Percentiles rank a stretch among this genome's conserved stretches.
phyloP scores from a whole-genome alignment of 768 basidiomycete species.

The Amanita pallidorosea region DNA sequence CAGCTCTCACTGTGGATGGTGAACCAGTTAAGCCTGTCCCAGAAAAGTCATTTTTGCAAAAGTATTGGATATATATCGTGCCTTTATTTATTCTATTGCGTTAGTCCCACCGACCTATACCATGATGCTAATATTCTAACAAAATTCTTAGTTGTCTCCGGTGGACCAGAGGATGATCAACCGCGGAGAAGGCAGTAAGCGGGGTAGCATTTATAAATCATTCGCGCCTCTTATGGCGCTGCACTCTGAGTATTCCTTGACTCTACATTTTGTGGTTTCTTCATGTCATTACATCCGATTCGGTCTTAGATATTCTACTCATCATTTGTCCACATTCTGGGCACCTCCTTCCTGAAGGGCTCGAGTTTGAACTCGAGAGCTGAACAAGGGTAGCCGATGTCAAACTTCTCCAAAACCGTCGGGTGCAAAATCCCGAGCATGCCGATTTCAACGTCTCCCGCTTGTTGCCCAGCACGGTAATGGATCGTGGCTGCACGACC shows the following conservation, averaged over 20 bases:
- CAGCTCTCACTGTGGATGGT: slow-evolving; percentile 56
- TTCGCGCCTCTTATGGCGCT: not conserved
- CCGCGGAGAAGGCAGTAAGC: slow-evolving; percentile 3
- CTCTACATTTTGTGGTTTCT: not conserved
- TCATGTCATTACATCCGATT: not conserved
- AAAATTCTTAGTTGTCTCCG: slow-evolving; percentile 21
- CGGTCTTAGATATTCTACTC: slow-evolving; percentile 19
- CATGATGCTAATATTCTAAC: not conserved
- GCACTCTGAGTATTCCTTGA: too few relatives aligned
- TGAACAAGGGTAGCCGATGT: slow-evolving; percentile 91
- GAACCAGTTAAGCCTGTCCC: slow-evolving; percentile 45
- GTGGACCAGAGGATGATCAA: slow-evolving; percentile 29
- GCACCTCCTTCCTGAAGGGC: slow-evolving; percentile 76
- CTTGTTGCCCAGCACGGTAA: slow-evolving; percentile 52
- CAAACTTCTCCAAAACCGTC: slow-evolving; percentile 82
- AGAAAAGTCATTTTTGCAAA: slow-evolving; percentile 77
- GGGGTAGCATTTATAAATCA: not conserved
- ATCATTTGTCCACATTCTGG: slow-evolving; percentile 45
- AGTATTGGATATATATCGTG: slow-evolving; percentile 83
- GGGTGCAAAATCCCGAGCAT: slow-evolving; percentile 93
- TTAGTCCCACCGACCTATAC: slow-evolving; percentile 23
- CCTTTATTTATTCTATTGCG: slow-evolving; percentile 46
- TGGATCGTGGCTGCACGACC: slow-evolving; percentile 89
- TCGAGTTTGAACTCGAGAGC: slow-evolving; percentile 90
- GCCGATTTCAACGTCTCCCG: slow-evolving; percentile 69